Percentiles rank a stretch among this genome's conserved stretches.
phyloP scores from a whole-genome alignment of 208 protist species.

The Willaertia magna region DNA sequence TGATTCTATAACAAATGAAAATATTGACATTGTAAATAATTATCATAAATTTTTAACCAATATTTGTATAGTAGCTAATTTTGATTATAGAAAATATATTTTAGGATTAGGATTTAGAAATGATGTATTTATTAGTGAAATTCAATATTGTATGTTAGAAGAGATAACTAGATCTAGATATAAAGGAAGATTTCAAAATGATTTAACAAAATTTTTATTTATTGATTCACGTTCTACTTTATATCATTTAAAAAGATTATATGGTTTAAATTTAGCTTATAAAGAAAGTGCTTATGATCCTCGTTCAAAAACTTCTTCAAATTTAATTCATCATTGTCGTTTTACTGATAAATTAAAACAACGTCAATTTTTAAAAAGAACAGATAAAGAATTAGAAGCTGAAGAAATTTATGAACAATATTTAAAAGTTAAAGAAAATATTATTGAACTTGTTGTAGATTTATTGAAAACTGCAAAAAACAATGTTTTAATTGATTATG shows the following conservation, averaged over 20 bases:
- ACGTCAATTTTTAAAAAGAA: neutral
- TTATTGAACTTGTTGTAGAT: neutral
- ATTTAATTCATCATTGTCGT: neutral
- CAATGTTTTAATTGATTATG: neutral
- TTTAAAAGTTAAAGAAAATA: neutral
- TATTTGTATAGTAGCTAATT: neutral
- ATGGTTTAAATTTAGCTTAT: neutral
- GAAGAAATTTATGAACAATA: neutral
- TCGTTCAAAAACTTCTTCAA: neutral
- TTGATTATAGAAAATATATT: neutral
- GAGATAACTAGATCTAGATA: neutral
- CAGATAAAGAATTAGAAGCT: neutral
- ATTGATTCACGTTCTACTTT: neutral
- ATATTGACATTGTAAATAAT: neutral
- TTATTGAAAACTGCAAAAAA: neutral
- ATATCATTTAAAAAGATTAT: neutral
- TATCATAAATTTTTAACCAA: neutral
- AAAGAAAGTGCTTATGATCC: neutral
- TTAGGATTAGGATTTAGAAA: neutral
- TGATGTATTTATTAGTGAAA: neutral
- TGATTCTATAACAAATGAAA: too few species aligned
- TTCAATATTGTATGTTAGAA: constrained; percentile 3
- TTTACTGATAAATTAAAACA: neutral
- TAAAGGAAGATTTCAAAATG: neutral
- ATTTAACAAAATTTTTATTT: neutral